These are phyloP conservation scores for Trichoderma asperelloides DNA, from an alignment of 495 filamentous ascomycete species.

Conservation along the genomic window DNA sequence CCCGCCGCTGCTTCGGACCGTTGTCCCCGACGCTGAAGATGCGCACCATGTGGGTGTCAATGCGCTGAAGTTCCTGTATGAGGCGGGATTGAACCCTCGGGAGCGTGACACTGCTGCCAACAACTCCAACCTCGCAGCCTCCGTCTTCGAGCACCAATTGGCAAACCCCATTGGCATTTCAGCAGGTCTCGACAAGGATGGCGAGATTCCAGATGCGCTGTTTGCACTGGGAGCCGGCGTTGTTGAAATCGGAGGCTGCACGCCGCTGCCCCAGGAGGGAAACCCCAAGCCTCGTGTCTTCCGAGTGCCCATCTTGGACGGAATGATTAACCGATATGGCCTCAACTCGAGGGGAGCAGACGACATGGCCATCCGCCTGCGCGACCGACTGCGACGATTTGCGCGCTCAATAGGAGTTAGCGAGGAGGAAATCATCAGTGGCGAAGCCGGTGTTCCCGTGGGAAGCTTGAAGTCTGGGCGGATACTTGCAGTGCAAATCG, in stretches of 20 bases:
- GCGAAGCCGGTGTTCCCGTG: conserved; percentile 51
- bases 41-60: conserved; percentile 73
- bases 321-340: conserved; percentile 90
- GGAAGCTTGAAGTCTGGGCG: conserved; percentile 67
- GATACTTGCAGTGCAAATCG: conserved; percentile 84
- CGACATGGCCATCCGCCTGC: conserved; percentile 67
- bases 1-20: conserved; percentile 58
- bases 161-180: conserved; percentile 85
- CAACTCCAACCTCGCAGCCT: conserved; percentile 26
- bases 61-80: conserved; percentile 57
- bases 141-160: conserved; percentile 72
- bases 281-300: conserved; percentile 86
- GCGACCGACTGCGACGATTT: conserved; percentile 67
- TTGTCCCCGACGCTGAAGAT: conserved; percentile 81
- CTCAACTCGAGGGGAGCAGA: conserved; percentile 88
- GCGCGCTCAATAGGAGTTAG: conserved; percentile 61
- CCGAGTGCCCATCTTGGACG: conserved; percentile 68
- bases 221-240: conserved; percentile 73
- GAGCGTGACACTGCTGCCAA: conserved; percentile 47
- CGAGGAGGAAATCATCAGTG: conserved; percentile 64
- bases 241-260: conserved; percentile 87
- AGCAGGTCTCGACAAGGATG: conserved; percentile 90
- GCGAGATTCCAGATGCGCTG: conserved; percentile 71
- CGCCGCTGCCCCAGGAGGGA: conserved; percentile 73
- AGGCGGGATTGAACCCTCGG: conserved; percentile 59